These are phyloP conservation scores for Maudiozyma turicensis DNA, from an alignment of 805 yeast genomes.

Conservation along the genomic window DNA sequence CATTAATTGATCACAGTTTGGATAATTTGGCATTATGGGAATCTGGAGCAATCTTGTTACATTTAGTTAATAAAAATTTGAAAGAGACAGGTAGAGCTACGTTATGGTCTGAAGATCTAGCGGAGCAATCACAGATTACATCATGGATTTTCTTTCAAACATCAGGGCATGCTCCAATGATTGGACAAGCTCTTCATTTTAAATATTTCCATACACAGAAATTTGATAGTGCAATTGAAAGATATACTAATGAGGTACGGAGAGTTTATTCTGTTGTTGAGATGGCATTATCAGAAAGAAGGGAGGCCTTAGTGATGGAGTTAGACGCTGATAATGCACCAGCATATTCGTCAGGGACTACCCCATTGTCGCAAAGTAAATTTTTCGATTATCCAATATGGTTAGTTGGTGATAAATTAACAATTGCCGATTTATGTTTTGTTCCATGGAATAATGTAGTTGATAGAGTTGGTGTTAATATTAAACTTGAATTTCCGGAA, in stretches of 20 bases:
- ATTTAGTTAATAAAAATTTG: slow-evolving; percentile 60
- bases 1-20: slow-evolving; percentile 77
- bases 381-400: slow-evolving; percentile 90
- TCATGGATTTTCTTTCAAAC: slow-evolving; percentile 94
- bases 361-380: slow-evolving; percentile 74
- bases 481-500: slow-evolving; percentile 84
- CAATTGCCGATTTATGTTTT: slow-evolving; percentile 85
- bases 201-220: slow-evolving; percentile 79
- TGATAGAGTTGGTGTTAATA: slow-evolving; percentile 81
- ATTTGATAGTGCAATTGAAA: slow-evolving; percentile 80
- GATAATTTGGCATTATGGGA: slow-evolving; percentile 87
- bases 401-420: slow-evolving; percentile 78
- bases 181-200: slow-evolving; percentile 93
- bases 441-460: slow-evolving; percentile 97
- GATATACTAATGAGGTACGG: slow-evolving; percentile 86
- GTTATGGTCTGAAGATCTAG: slow-evolving; percentile 62
- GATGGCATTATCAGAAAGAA: slow-evolving; percentile 86
- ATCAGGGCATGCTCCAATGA: slow-evolving; percentile 96
- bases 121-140: slow-evolving; percentile 74
- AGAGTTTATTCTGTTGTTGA: slow-evolving; percentile 90
- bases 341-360: slow-evolving; percentile 77
- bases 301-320: slow-evolving; percentile 86
- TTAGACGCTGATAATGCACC: slow-evolving; percentile 81
- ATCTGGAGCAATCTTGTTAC: slow-evolving; percentile 82
- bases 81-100: slow-evolving; percentile 59